Base-by-base conservation (phyloP, 225 moss, liverwort and hornwort species). In the Pseudoscleropodium purum region DNA sequence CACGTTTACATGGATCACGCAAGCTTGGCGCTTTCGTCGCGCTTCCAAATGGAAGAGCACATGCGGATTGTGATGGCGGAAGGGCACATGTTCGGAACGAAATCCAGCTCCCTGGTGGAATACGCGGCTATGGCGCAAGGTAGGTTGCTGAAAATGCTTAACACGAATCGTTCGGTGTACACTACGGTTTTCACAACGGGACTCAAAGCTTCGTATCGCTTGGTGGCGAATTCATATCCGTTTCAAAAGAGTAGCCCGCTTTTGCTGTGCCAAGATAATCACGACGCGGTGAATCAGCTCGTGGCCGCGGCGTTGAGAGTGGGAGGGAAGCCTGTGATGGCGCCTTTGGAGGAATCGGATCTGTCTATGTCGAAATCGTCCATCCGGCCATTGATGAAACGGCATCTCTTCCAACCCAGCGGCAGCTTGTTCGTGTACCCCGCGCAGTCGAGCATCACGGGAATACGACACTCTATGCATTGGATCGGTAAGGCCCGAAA, bases 1-100 rank as follows among this genome's bases (percentile, higher is more conserved):
- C 91, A 97, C 75, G 96, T 95, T 43, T 98, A 98, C 89, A 90
- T 98, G 89, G 97, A 97, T 80, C 97, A 98, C 81, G 98, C 98
- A 17, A 95, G 75, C 62, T 91, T 93, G 87, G 98, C 95, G 7
- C 95, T 98, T 34, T 98, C 95, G 52, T 97, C 98, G 25, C 89
- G 88, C 27, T 95, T 95, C 23, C 98, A 98, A 96, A 95, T 98
- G 87, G 94, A 98, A 88, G 95, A 95, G 91, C 96, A 98, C 83
- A 95, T 94, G 95, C 94, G 91, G 87, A 90, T 94, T 64, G 88
- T 98, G 49, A 90, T 96, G 90, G 93, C 96, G 59, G 96, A 96
- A 77, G 97, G 94, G 2, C 96, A 93, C 31, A 95, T 90, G 92
- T 87, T 96, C n/a, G 93, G 91, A 29, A 62, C 87, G 31, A 90